Evolutionary conservation across 768 basidiomycete species (phyloP).

Genomic region (Leccinum boreale): DNA sequence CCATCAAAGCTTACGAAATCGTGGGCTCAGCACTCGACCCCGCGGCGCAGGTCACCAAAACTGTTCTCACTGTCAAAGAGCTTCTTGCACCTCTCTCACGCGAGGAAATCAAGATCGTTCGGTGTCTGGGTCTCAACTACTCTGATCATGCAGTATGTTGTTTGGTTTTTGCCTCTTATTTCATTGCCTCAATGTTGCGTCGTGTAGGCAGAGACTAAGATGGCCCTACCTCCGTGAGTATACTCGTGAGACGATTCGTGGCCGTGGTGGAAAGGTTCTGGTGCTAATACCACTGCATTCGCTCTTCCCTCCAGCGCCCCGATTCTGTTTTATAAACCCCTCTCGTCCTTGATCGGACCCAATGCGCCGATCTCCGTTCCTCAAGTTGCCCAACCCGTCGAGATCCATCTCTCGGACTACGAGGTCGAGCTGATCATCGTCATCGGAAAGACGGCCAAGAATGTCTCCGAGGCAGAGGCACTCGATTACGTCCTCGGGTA

Average conservation of each 20-base stretch:
- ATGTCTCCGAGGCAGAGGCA: conserved; percentile 78
- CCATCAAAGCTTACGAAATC: conserved; percentile 71
- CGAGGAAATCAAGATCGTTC: conserved; percentile 64
- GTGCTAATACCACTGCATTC: neutral
- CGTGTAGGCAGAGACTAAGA: conserved; percentile 61
- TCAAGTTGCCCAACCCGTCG: conserved; percentile 61
- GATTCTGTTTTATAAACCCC: conserved; percentile 77
- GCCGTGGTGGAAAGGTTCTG: neutral
- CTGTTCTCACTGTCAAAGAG: conserved; percentile 64
- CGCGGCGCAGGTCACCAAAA: conserved; percentile 58
- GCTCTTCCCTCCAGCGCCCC: conserved; percentile 46
- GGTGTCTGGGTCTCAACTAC: conserved; percentile 81
- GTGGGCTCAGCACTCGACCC: conserved; percentile 67
- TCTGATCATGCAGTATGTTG: conserved; percentile 71
- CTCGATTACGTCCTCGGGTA: conserved; percentile 86
- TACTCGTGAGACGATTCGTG: neutral
- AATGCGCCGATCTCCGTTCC: conserved; percentile 64
- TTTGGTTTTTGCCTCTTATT: neutral
- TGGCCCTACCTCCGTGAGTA: conserved; percentile 60
- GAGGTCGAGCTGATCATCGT: conserved; percentile 81
- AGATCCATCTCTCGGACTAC: conserved; percentile 74
- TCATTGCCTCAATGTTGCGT: neutral
- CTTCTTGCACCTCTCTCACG: conserved; percentile 68
- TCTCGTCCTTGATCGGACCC: conserved; percentile 67
- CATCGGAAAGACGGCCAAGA: conserved; percentile 76